A percentile compares a stretch with the other conserved stretches of the same genome.
Evolutionary conservation across 2,329 filamentous ascomycete species (phyloP).

Genomic region (Venturia nashicola): DNA sequence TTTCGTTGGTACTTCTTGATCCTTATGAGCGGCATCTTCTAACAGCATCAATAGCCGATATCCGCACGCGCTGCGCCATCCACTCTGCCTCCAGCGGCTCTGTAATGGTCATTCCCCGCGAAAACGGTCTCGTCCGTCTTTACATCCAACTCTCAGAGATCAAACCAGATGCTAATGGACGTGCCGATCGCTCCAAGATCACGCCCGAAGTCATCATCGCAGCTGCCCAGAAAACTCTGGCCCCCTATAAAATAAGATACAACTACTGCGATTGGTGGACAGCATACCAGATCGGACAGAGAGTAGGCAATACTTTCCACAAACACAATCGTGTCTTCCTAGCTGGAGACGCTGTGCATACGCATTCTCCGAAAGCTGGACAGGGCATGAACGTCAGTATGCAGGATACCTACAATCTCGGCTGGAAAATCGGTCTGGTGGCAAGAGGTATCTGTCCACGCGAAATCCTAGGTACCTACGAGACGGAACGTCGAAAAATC

Average conservation of each 20-base stretch:
- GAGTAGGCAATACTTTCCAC: slow-evolving; percentile 47
- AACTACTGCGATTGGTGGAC: slow-evolving; percentile 56
- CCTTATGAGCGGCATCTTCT: slow-evolving; percentile 4
- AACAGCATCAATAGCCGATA: slow-evolving; percentile 29
- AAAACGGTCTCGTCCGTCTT: slow-evolving; percentile 49
- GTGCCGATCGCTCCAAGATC: slow-evolving; percentile 48
- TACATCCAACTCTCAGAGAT: slow-evolving; percentile 50
- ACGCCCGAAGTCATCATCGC: slow-evolving; percentile 51
- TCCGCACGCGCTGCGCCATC: slow-evolving; percentile 46
- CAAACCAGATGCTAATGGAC: slow-evolving; percentile 32
- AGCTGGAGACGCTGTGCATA: slow-evolving; percentile 54
- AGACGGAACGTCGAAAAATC: slow-evolving; percentile 42
- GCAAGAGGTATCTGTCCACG: slow-evolving; percentile 30
- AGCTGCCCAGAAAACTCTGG: slow-evolving; percentile 51
- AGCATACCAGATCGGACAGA: slow-evolving; percentile 51
- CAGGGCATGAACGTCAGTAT: slow-evolving; percentile 64
- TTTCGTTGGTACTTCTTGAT: slow-evolving; percentile 30
- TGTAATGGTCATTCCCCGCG: slow-evolving; percentile 53
- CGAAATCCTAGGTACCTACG: slow-evolving; percentile 38
- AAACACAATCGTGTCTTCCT: slow-evolving; percentile 51
- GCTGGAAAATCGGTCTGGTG: slow-evolving; percentile 43
- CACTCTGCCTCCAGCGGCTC: slow-evolving; percentile 45
- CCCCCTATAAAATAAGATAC: slow-evolving; percentile 54
- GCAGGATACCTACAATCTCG: slow-evolving; percentile 51
- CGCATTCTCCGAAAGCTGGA: slow-evolving; percentile 50